phyloP scores from a whole-genome alignment of 768 basidiomycete species.

The Lenzites betulinus region DNA sequence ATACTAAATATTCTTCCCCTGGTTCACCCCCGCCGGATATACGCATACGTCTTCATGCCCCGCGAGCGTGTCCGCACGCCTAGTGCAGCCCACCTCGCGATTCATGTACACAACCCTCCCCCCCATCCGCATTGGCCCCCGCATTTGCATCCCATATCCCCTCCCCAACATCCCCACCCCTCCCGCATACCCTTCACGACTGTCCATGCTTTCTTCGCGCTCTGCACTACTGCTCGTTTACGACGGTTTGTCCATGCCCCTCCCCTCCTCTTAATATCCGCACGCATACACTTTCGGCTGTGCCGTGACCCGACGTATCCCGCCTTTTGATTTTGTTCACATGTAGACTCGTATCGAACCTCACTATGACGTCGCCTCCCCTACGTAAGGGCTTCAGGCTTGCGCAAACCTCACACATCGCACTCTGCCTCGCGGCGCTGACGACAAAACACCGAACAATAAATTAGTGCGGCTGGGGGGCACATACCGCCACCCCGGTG shows the following conservation, averaged over 20 bases:
- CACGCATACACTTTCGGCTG: neutral
- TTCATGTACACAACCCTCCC: neutral
- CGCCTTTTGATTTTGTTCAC: neutral
- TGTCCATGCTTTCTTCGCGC: conserved; percentile 4
- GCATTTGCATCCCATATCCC: neutral
- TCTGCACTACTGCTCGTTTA: neutral
- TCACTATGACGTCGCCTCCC: neutral
- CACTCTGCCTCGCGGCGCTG: neutral
- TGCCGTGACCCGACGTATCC: conserved; percentile 1
- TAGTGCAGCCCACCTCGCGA: neutral
- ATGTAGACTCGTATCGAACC: neutral
- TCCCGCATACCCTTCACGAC: conserved; percentile 6
- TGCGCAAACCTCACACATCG: no score
- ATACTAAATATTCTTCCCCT: neutral
- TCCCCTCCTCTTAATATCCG: neutral
- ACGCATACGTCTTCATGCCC: neutral
- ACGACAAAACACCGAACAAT: neutral
- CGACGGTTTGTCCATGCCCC: neutral
- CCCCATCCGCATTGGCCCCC: neutral
- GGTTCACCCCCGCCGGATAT: neutral
- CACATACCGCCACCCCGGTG: neutral
- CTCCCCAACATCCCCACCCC: neutral
- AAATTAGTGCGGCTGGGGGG: neutral
- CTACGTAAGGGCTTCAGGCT: no score
- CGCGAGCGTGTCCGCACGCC: neutral